Evolutionary conservation across 805 yeast species (phyloP).

Genomic region (Starmerella cellae): DNA sequence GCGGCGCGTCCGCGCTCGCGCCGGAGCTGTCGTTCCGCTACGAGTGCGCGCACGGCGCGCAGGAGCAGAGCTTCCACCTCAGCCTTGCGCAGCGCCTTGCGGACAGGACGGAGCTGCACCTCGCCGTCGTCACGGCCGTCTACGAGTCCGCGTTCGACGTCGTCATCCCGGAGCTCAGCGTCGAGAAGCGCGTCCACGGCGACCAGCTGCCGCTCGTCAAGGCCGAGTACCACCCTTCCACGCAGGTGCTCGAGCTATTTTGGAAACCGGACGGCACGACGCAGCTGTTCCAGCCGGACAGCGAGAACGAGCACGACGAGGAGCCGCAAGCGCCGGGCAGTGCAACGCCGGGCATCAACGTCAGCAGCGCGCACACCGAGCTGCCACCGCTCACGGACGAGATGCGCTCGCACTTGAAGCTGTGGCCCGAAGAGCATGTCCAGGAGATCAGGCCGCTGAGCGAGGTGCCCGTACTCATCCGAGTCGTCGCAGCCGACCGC

Average conservation of each 20-base stretch:
- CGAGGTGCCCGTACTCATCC: slow-evolving; percentile 61
- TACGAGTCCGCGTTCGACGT: slow-evolving; percentile 94
- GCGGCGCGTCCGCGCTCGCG: slow-evolving; percentile 34
- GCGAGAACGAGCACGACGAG: background rate
- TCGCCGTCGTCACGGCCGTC: slow-evolving; percentile 81
- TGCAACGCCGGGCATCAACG: background rate
- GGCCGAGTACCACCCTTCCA: slow-evolving; percentile 73
- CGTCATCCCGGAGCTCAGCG: slow-evolving; percentile 63
- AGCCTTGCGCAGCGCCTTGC: slow-evolving; percentile 38
- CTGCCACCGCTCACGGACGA: slow-evolving; percentile 1
- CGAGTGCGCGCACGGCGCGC: slow-evolving; percentile 86
- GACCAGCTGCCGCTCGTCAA: slow-evolving; percentile 86
- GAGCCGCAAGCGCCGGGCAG: background rate
- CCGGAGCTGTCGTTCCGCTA: slow-evolving; percentile 92
- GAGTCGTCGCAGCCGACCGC: slow-evolving; percentile 81
- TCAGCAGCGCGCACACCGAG: background rate
- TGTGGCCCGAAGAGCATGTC: slow-evolving; percentile 51
- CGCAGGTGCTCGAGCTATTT: slow-evolving; percentile 59
- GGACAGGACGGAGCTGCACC: slow-evolving; percentile 60
- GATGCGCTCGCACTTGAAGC: slow-evolving; percentile 30
- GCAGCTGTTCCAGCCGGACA: slow-evolving; percentile 66
- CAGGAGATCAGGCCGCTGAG: slow-evolving; percentile 72
- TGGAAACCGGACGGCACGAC: slow-evolving; percentile 93
- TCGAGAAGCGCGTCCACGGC: slow-evolving; percentile 46
- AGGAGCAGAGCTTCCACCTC: slow-evolving; percentile 86